These are phyloP conservation scores for Penicillium alfredii DNA, from an alignment of 495 filamentous ascomycete species.

Conservation along the genomic window DNA sequence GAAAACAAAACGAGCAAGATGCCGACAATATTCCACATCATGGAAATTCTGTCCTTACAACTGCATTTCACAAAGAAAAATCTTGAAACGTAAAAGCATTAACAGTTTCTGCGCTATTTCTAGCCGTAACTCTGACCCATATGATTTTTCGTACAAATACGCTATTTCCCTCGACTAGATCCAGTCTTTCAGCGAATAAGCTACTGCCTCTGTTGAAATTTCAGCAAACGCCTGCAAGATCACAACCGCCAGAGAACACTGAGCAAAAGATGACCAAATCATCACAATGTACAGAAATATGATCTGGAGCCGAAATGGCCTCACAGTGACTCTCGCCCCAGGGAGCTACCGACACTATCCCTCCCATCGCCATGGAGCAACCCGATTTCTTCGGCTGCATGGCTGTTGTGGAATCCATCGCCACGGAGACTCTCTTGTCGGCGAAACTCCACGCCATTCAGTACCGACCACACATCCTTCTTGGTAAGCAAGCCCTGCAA, in stretches of 20 bases:
- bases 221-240: too few relatives aligned
- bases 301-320: slow-evolving; percentile 4
- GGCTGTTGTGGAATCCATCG: slow-evolving; percentile 31
- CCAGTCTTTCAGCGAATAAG: too few relatives aligned
- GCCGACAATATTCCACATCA: too few relatives aligned
- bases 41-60: too few relatives aligned
- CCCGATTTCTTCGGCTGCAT: slow-evolving; percentile 45
- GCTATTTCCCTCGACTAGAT: too few relatives aligned
- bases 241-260: slow-evolving; percentile 5
- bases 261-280: slow-evolving; percentile 1
- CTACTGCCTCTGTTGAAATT: slow-evolving; percentile 1
- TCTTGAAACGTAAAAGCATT: too few relatives aligned
- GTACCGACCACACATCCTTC: slow-evolving; percentile 94
- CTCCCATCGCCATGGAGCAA: slow-evolving; percentile 41
- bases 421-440: slow-evolving; percentile 31
- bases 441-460: slow-evolving; percentile 70
- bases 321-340: slow-evolving; percentile 33
- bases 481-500: slow-evolving; percentile 87
- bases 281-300: slow-evolving; percentile 9
- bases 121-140: too few relatives aligned
- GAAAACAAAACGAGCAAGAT: too few relatives aligned
- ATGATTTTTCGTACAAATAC: too few relatives aligned
- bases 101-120: too few relatives aligned
- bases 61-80: too few relatives aligned
- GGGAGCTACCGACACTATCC: slow-evolving; percentile 33